Evolutionary conservation across 441 rosid genomes (phyloP).

Genomic region (Erodium chrysanthum): DNA sequence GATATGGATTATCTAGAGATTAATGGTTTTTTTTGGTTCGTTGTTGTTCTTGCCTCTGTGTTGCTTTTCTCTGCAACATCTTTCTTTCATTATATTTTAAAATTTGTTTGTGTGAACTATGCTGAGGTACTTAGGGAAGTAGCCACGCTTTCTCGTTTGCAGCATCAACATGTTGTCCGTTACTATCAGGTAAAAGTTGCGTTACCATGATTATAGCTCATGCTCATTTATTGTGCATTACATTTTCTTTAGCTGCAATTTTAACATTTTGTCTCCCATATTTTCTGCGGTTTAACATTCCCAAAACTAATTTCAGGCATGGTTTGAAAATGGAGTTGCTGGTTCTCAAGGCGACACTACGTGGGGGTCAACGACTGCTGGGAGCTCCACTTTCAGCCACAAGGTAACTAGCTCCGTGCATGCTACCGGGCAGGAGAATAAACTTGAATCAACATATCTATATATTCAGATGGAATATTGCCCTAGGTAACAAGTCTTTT

Average conservation of each 20-base stretch:
- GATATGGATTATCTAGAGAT: background rate
- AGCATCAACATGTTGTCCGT: slow-evolving; percentile 97
- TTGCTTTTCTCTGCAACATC: slow-evolving; percentile 13
- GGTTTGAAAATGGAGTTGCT: slow-evolving; percentile 86
- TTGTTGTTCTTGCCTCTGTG: background rate
- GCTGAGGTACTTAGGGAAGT: slow-evolving; percentile 75
- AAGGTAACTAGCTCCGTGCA: slow-evolving; percentile 48
- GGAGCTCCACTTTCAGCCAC: slow-evolving; percentile 54
- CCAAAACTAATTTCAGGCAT: slow-evolving; percentile 59
- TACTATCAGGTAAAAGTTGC: slow-evolving; percentile 73
- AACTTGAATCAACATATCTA: slow-evolving; percentile 69
- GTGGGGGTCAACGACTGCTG: slow-evolving; percentile 72
- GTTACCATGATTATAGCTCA: background rate
- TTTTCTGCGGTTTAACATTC: slow-evolving; percentile 21
- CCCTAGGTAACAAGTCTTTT: slow-evolving; percentile 56
- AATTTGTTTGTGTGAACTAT: slow-evolving; percentile 23
- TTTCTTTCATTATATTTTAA: slow-evolving; percentile 4
- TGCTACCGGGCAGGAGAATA: slow-evolving; percentile 50
- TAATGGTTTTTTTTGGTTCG: background rate
- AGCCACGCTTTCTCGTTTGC: slow-evolving; percentile 92
- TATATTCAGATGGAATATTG: slow-evolving; percentile 98
- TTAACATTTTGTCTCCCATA: slow-evolving; percentile 6
- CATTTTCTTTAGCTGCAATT: background rate
- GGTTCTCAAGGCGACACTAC: slow-evolving; percentile 49
- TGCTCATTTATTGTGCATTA: background rate